Base-by-base conservation (phyloP, 2,329 filamentous ascomycete species). In the Fusarium foetens region DNA sequence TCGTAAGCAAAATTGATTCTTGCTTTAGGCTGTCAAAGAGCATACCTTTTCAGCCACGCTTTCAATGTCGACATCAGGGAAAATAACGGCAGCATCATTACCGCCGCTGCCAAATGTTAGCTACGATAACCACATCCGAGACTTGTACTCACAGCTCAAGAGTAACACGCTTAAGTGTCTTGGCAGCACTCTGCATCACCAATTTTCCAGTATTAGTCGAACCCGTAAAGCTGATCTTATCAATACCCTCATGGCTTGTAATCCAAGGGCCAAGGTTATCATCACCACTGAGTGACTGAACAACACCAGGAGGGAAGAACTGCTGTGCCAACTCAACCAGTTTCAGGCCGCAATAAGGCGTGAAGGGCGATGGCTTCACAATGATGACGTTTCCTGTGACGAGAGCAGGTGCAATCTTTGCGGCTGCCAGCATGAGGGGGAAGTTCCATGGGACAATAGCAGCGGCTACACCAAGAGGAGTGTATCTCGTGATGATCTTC, bases 191-290 rank as follows among this genome's bases (percentile, higher is more conserved):
- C 61, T 84, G 84, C 84, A 90, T 86, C 59, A 92, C 86, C 78
- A 85, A 86, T 82, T 90, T 91, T 14, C 90, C 90, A 1, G 88
- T 90, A 0, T 83, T 82, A 11, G 84, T 88, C 16, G 87, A 90
- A 6, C 90, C 89, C 0, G 90, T 92, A 80, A 92, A 92, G 71
- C 83, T 85, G 76, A 92, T 87, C 83, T 90, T 92, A 63, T 86
- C 84, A 61, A 91, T 85, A 25, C 84, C 87, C 0, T 88, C 87
- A 74, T 92, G 89, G n/a, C 77, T 79, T 1, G 88, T 90, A 57
- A 92, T 78, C 84, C 84, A 84, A 1, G 87, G 88, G 7, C 90
- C 90, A 10, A 92, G 85, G 45, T 84, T 82, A 71, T 91, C 89
- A 57, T 88, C 88, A 11, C 90, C 90, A 57, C 87, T 87, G 5